phyloP scores from a whole-genome alignment of 2,329 filamentous ascomycete genomes.

The Stagonosporopsis cucurbitacearum region DNA sequence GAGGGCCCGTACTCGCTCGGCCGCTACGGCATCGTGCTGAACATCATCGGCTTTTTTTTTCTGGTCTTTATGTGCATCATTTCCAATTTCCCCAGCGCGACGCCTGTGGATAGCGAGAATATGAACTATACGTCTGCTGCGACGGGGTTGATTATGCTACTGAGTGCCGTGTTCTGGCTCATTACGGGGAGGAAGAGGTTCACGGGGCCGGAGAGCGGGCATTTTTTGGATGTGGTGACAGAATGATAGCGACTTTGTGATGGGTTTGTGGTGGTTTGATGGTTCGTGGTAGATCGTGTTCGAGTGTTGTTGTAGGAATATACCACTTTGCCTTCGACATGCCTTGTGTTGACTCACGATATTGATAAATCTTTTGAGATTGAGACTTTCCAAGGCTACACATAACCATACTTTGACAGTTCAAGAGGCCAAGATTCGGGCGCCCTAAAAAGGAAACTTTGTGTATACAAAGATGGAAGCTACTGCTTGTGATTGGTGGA shows the following conservation, averaged over 20 bases:
- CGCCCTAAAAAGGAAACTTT: not conserved
- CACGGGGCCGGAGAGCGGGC: constrained; percentile 53
- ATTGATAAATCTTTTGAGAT: not conserved
- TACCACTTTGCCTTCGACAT: not conserved
- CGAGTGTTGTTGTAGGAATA: not conserved
- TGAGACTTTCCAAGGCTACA: not conserved
- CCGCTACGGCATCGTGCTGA: constrained; percentile 53
- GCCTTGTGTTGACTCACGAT: not conserved
- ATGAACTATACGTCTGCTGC: constrained; percentile 67
- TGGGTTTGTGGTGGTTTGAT: not conserved
- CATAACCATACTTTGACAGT: not conserved
- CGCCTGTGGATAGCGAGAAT: constrained; percentile 60
- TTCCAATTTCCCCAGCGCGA: constrained; percentile 62
- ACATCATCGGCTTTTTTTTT: constrained; percentile 59
- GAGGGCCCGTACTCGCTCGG: constrained; percentile 57
- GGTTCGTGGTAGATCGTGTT: not conserved
- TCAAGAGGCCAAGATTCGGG: not conserved
- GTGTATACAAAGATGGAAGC: not conserved
- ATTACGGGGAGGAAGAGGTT: constrained; percentile 59
- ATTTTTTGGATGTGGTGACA: constrained; percentile 8
- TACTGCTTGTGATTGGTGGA: constrained; percentile 11
- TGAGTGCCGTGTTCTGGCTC: constrained; percentile 60
- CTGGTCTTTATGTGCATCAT: constrained; percentile 62
- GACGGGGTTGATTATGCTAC: constrained; percentile 60
- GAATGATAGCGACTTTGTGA: too few relatives aligned